Conservation (phyloP, 331 rosid genomes). For the Pyrus hybrid region DNA sequence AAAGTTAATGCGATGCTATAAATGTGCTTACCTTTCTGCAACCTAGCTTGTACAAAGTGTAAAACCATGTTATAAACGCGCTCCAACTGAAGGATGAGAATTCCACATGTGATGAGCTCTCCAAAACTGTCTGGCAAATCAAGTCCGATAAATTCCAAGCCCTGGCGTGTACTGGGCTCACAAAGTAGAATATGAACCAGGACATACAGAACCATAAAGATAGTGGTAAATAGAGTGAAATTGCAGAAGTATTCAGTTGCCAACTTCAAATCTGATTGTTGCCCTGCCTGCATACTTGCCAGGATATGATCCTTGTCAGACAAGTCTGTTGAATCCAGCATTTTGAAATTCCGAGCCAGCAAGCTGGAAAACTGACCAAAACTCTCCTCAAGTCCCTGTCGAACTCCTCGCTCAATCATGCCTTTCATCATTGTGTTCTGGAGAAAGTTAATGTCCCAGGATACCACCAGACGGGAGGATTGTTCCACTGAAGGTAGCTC, state of each 20-base stretch:
- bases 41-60: conserved; percentile 68
- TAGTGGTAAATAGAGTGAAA: conserved; percentile 46
- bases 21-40: conserved; percentile 48
- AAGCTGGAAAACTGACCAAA: conserved; percentile 41
- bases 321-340: conserved; percentile 23
- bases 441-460: conserved; percentile 65
- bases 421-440: conserved; percentile 79
- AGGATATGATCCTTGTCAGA: conserved; percentile 46
- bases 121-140: conserved; percentile 85
- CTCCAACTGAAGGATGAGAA: conserved; percentile 49
- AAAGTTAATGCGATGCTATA: background rate
- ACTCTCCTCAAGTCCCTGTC: conserved; percentile 73
- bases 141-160: conserved; percentile 70
- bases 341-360: conserved; percentile 44
- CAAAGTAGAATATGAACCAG: conserved; percentile 54
- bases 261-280: conserved; percentile 51
- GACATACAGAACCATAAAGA: conserved; percentile 42
- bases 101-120: conserved; percentile 63
- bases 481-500: conserved; percentile 47
- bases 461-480: conserved; percentile 51
- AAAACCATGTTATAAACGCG: conserved; percentile 56
- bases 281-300: conserved; percentile 40
- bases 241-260: conserved; percentile 59
- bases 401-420: conserved; percentile 64
- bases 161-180: conserved; percentile 36